Conservation (phyloP, 257 asterid genomes). For the Nicotiana benthamiana region DNA sequence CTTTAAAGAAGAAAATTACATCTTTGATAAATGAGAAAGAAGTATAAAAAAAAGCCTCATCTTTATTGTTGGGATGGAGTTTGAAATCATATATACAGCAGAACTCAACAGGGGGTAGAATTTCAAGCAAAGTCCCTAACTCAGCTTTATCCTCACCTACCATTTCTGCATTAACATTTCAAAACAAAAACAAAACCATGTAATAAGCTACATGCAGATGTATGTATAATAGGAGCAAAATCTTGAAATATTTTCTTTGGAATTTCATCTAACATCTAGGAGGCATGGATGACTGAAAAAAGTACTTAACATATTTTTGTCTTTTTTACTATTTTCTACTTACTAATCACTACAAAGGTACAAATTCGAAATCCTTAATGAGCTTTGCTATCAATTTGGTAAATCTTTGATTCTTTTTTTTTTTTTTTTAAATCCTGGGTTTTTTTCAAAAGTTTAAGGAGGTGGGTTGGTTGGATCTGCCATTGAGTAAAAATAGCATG, state of each 20-base stretch:
- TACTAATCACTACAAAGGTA: background rate
- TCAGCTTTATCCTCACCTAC: conserved; percentile 26
- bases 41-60: conserved; percentile 39
- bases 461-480: background rate
- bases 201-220: background rate
- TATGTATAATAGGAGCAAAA: background rate
- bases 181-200: background rate
- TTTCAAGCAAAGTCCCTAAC: conserved; percentile 41
- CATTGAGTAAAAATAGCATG: background rate
- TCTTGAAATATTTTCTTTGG: background rate
- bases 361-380: background rate
- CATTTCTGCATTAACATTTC: conserved; percentile 18
- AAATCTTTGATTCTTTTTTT: background rate
- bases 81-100: conserved; percentile 76
- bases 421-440: background rate
- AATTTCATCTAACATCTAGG: conserved; percentile 26
- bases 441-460: background rate
- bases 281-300: background rate
- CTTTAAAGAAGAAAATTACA: background rate
- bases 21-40: background rate
- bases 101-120: conserved; percentile 76
- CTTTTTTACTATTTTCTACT: background rate
- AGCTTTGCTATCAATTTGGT: background rate
- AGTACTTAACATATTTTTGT: background rate
- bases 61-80: conserved; percentile 74